A percentile compares a stretch with the other conserved stretches of the same genome.
Conservation (phyloP, 2,329 filamentous ascomycete genomes). For the Eurotiales sp. region DNA sequence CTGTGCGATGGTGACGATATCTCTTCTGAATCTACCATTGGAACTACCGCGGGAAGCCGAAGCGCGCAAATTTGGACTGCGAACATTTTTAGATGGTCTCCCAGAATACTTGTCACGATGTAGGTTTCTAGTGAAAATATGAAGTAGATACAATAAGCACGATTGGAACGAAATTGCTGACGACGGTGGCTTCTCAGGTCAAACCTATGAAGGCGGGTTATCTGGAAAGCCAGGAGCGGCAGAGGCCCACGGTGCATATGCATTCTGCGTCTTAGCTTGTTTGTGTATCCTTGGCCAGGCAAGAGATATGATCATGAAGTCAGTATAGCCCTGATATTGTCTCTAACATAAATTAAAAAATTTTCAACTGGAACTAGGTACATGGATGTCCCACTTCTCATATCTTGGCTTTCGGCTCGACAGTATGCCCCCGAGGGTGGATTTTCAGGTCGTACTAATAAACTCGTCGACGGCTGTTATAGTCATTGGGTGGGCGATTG, state of each 20-base stretch:
- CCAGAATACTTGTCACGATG: slow-evolving; percentile 77
- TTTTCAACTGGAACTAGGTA: slow-evolving; percentile 52
- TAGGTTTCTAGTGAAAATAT: slow-evolving; percentile 36
- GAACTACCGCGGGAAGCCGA: slow-evolving; percentile 71
- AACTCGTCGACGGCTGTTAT: slow-evolving; percentile 96
- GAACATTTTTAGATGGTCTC: slow-evolving; percentile 67
- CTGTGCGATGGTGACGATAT: slow-evolving; percentile 81
- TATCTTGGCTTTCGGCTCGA: slow-evolving; percentile 83
- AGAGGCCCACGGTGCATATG: slow-evolving; percentile 95
- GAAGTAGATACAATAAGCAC: background rate
- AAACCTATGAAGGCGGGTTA: slow-evolving; percentile 94
- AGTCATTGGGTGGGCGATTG: slow-evolving; percentile 96
- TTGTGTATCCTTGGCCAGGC: slow-evolving; percentile 81
- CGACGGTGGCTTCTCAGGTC: slow-evolving; percentile 52
- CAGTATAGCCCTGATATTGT: slow-evolving; percentile 34
- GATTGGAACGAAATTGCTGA: background rate
- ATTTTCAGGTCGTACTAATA: slow-evolving; percentile 91
- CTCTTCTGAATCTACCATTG: slow-evolving; percentile 77
- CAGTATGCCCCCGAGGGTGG: slow-evolving; percentile 91
- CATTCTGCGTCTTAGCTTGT: slow-evolving; percentile 88
- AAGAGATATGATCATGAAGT: slow-evolving; percentile 68
- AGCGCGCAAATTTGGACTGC: slow-evolving; percentile 59
- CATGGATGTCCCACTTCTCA: slow-evolving; percentile 71
- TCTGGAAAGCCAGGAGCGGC: slow-evolving; percentile 71
- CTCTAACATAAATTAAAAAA: too few species aligned